Conservation (phyloP, 176 grass and related monocot species). For the Raddia guianensis region DNA sequence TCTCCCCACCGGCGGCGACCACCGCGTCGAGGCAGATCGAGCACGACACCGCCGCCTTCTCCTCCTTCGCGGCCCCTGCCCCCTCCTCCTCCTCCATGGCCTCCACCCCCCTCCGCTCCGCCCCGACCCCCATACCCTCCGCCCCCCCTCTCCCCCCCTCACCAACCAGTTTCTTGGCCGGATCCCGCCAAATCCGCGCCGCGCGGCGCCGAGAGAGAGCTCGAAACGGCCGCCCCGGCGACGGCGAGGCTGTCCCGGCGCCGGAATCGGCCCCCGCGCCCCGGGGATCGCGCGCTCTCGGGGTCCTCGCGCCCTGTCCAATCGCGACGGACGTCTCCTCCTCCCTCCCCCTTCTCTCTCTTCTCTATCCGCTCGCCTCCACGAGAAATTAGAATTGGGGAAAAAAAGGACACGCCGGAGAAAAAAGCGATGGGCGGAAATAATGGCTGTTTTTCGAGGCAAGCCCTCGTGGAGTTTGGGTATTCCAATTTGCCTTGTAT, state of each 20-base stretch:
- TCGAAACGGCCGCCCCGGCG: constrained; percentile 30
- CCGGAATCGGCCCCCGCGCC: constrained; percentile 25
- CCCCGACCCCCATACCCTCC: constrained; percentile 45
- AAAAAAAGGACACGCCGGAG: background rate
- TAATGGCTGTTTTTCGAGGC: background rate
- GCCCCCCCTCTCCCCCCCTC: background rate
- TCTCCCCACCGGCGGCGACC: constrained; percentile 55
- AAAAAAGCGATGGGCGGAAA: constrained; percentile 1
- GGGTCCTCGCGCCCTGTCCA: constrained; percentile 39
- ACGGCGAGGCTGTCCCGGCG: constrained; percentile 28
- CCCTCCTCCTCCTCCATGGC: background rate
- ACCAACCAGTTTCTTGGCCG: constrained; percentile 44
- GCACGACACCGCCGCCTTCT: constrained; percentile 55
- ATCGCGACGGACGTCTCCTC: constrained; percentile 29
- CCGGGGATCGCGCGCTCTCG: constrained; percentile 33
- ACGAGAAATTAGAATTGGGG: constrained; percentile 50
- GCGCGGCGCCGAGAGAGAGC: background rate
- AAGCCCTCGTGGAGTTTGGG: background rate
- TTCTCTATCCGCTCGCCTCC: constrained; percentile 52
- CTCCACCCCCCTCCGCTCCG: constrained; percentile 33
- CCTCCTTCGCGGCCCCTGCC: background rate
- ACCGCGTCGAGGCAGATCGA: constrained; percentile 91
- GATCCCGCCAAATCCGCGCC: constrained; percentile 44
- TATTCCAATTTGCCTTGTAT: background rate
- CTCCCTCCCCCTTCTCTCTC: background rate